A percentile compares a stretch with the other conserved stretches of the same genome.
Conservation (phyloP, 352 stramenopile species). For the Pythium insidiosum region DNA sequence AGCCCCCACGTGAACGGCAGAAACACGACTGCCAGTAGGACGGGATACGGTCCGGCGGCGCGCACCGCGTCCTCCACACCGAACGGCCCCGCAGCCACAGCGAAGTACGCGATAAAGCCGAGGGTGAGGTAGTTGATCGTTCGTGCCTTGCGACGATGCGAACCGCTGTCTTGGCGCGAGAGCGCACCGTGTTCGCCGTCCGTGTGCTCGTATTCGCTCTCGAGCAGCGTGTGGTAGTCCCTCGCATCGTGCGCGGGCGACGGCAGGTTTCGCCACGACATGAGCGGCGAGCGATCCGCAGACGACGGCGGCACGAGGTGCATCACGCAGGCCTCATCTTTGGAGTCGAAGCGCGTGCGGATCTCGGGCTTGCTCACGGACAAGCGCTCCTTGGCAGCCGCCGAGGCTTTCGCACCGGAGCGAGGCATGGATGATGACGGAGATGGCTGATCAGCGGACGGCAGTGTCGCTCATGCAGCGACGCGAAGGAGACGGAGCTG, state of each 20-base stretch:
- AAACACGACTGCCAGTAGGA: conserved; percentile 62
- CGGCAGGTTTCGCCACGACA: conserved; percentile 63
- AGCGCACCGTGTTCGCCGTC: conserved; percentile 17
- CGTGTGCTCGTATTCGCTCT: conserved; percentile 34
- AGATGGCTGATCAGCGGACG: conserved; percentile 3
- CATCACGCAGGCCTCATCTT: conserved; percentile 35
- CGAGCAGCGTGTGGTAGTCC: conserved; percentile 35
- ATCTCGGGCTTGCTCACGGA: conserved; percentile 9
- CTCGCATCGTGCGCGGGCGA: conserved; percentile 14
- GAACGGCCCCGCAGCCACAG: conserved; percentile 69
- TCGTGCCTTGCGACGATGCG: conserved; percentile 31
- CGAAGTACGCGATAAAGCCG: conserved; percentile 82
- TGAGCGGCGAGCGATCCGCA: conserved; percentile 63
- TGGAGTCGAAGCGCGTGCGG: conserved; percentile 59
- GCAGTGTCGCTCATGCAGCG: conserved; percentile 7
- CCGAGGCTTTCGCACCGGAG: too few species aligned
- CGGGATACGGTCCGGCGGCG: conserved; percentile 58
- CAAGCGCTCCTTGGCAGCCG: background rate
- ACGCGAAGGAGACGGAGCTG: background rate
- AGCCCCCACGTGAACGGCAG: conserved; percentile 79
- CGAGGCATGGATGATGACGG: too few species aligned
- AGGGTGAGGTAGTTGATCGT: conserved; percentile 80
- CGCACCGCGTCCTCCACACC: conserved; percentile 72
- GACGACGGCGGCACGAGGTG: conserved; percentile 70
- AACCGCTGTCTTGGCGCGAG: conserved; percentile 11